Evolutionary conservation across 148 eudicot species (phyloP).

Genomic region (Gaultheria prostrata): DNA sequence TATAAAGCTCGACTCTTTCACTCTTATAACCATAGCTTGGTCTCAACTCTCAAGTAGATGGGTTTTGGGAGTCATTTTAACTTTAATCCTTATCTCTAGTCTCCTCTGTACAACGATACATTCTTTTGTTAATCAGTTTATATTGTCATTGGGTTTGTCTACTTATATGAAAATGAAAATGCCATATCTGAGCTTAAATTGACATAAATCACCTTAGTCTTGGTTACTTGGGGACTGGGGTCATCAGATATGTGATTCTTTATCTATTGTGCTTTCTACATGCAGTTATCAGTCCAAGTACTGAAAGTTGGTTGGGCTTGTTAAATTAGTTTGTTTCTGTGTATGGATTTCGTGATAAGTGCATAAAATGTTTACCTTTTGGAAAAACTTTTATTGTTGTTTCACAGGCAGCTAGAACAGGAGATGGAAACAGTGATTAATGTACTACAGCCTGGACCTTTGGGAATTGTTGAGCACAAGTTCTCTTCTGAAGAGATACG

Average conservation of each 20-base stretch:
- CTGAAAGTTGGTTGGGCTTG: not conserved
- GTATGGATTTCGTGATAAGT: not conserved
- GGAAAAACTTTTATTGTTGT: not conserved
- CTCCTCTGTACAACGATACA: not conserved
- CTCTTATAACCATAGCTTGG: not conserved
- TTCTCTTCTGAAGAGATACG: constrained; percentile 74
- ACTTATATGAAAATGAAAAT: not conserved
- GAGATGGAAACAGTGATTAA: constrained; percentile 89
- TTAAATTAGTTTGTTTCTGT: not conserved
- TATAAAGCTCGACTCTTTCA: not conserved
- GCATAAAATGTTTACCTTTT: not conserved
- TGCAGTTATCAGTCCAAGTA: not conserved
- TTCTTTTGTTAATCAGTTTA: not conserved
- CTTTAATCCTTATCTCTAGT: not conserved
- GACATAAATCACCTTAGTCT: no score
- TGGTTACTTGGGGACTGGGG: not conserved
- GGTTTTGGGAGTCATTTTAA: not conserved
- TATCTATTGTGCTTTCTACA: not conserved
- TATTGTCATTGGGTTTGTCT: no score
- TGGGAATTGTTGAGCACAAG: constrained; percentile 89
- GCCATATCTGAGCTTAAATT: not conserved
- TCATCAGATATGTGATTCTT: not conserved
- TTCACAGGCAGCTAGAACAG: constrained; percentile 76
- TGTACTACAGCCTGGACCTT: constrained; percentile 85
- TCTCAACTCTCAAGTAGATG: not conserved